A percentile compares a stretch with the other conserved stretches of the same genome.
Evolutionary conservation across 768 basidiomycete species (phyloP).

Genomic region (Podaxis pistillaris): DNA sequence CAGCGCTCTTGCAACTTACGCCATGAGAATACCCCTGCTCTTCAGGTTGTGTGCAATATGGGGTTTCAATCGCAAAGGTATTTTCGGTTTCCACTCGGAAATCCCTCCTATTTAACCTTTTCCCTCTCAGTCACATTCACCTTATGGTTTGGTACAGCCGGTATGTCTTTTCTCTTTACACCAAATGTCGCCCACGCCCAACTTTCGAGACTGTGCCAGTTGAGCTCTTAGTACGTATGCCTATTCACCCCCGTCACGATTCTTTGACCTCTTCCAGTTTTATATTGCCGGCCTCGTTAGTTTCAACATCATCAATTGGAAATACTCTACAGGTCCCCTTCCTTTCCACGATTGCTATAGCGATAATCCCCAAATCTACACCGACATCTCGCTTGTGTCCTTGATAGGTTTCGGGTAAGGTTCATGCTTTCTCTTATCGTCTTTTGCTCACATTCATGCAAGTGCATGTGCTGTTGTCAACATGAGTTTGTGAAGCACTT

Average conservation of each 20-base stretch:
- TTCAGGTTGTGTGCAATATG: background rate
- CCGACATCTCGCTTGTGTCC: background rate
- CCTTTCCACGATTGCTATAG: background rate
- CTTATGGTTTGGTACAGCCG: background rate
- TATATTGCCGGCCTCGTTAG: too few relatives aligned
- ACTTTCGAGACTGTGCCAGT: too few relatives aligned
- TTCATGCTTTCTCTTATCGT: background rate
- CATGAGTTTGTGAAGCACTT: background rate
- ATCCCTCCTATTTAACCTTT: background rate
- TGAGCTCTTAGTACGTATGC: too few relatives aligned
- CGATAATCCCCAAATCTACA: background rate
- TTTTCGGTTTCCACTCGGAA: background rate
- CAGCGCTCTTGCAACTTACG: background rate
- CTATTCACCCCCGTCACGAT: too few relatives aligned
- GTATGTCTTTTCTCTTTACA: background rate
- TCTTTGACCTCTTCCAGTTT: too few relatives aligned
- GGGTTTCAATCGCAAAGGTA: background rate
- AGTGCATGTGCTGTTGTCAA: background rate
- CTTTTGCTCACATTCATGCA: background rate
- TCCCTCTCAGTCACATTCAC: background rate
- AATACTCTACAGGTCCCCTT: background rate
- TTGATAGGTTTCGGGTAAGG: background rate
- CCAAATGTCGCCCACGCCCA: too few relatives aligned
- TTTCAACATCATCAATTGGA: background rate
- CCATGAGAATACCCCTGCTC: background rate